Percentiles rank a stretch among this genome's conserved stretches.
These are phyloP conservation scores for Intubia oerlemansii DNA, from an alignment of 2,329 filamentous ascomycete genomes.

Conservation along the genomic window DNA sequence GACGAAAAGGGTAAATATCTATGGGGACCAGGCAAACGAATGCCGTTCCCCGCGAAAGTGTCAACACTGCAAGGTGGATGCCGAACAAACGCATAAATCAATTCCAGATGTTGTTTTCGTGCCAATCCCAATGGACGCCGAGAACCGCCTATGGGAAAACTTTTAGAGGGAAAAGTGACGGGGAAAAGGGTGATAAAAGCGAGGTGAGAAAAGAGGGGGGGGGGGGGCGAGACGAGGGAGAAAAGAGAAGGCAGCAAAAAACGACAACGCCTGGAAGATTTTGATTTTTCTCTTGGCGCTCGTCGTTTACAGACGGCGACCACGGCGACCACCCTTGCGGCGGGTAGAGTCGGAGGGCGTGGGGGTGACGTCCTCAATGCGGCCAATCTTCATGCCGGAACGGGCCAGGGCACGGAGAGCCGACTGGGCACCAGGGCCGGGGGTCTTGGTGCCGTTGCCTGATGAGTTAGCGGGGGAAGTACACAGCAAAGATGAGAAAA, in stretches of 20 bases:
- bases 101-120: too few species aligned
- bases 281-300: too few species aligned
- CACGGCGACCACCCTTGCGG: constrained; percentile 99
- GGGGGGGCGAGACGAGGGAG: too few species aligned
- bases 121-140: too few species aligned
- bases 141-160: too few species aligned
- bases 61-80: too few species aligned
- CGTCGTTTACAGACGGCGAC: constrained; percentile 85
- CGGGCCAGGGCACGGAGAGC: constrained; percentile 96
- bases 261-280: too few species aligned
- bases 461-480: constrained; percentile 1
- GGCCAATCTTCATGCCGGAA: constrained; percentile 98
- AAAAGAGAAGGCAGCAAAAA: too few species aligned
- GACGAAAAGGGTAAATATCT: constrained; percentile 25
- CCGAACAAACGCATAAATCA: too few species aligned
- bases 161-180: too few species aligned
- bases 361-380: constrained; percentile 98
- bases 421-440: constrained; percentile 95
- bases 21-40: constrained; percentile 38
- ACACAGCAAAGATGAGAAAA: not conserved
- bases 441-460: constrained; percentile 99
- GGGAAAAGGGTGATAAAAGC: too few species aligned
- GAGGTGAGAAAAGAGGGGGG: too few species aligned
- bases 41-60: constrained; percentile 55
- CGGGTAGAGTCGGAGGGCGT: constrained; percentile 98